A percentile compares a stretch with the other conserved stretches of the same genome.
Evolutionary conservation across 257 asterid genomes (phyloP).

Genomic region (Prunella vulgaris): DNA sequence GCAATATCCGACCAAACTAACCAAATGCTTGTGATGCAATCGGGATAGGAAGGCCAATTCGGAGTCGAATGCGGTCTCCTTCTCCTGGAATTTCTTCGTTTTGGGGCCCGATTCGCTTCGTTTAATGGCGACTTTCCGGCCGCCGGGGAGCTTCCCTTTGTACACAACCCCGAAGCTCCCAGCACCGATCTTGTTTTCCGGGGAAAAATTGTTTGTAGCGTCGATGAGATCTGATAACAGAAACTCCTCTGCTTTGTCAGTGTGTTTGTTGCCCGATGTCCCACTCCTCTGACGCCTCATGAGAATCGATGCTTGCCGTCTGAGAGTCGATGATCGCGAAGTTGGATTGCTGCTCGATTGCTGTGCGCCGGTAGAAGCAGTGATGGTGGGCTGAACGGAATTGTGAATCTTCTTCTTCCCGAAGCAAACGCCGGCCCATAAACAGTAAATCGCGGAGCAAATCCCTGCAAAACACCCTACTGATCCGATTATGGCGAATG

Average conservation of each 20-base stretch:
- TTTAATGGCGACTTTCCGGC: slow-evolving; percentile 87
- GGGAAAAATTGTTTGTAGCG: slow-evolving; percentile 63
- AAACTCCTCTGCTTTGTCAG: slow-evolving; percentile 84
- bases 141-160: slow-evolving; percentile 62
- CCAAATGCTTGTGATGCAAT: slow-evolving; percentile 90
- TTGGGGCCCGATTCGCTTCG: slow-evolving; percentile 68
- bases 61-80: slow-evolving; percentile 81
- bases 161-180: slow-evolving; percentile 92
- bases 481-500: slow-evolving; percentile 75
- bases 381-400: slow-evolving; percentile 83
- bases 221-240: slow-evolving; percentile 52
- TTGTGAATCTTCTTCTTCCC: slow-evolving; percentile 85
- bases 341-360: slow-evolving; percentile 57
- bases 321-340: slow-evolving; percentile 76
- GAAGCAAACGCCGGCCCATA: slow-evolving; percentile 46
- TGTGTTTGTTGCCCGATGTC: slow-evolving; percentile 60
- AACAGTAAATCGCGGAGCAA: slow-evolving; percentile 54
- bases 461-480: slow-evolving; percentile 78
- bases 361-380: slow-evolving; percentile 28
- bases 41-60: slow-evolving; percentile 75
- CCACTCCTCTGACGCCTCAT: slow-evolving; percentile 95
- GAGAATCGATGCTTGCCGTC: slow-evolving; percentile 73
- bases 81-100: slow-evolving; percentile 77
- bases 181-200: slow-evolving; percentile 75
- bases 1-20: slow-evolving; percentile 74